Evolutionary conservation across 768 basidiomycete species (phyloP).

Genomic region (Calocybe gangraenosa): DNA sequence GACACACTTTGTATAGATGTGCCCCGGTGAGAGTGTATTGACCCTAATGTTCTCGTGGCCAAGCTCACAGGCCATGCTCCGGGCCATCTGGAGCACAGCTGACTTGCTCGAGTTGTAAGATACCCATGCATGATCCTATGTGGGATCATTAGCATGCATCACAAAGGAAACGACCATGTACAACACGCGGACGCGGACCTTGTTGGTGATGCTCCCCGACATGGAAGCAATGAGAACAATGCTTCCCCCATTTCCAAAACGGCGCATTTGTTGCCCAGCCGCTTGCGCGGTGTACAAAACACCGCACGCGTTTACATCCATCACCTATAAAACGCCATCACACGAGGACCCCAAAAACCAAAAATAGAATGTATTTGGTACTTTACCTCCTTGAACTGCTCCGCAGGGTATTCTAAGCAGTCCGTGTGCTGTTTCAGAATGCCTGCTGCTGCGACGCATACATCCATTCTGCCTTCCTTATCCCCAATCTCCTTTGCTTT

Average conservation of each 20-base stretch:
- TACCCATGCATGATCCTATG: constrained; percentile 67
- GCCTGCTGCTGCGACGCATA: constrained; percentile 77
- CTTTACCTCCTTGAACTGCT: constrained; percentile 59
- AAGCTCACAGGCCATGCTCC: constrained; percentile 81
- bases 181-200: constrained; percentile 3
- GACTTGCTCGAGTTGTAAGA: constrained; percentile 78
- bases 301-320: constrained; percentile 65
- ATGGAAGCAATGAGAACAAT: constrained; percentile 67
- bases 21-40: constrained; percentile 73
- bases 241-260: constrained; percentile 50
- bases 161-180: not conserved
- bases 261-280: constrained; percentile 57
- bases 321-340: constrained; percentile 37
- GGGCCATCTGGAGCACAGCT: constrained; percentile 74
- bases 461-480: constrained; percentile 66
- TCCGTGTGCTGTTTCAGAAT: constrained; percentile 56
- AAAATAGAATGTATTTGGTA: not conserved
- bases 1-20: constrained; percentile 64
- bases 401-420: constrained; percentile 62
- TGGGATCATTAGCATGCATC: not conserved
- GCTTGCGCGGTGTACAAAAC: constrained; percentile 65
- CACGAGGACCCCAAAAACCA: not conserved
- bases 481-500: constrained; percentile 56
- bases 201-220: constrained; percentile 42
- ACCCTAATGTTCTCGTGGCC: constrained; percentile 64